Evolutionary conservation across 2,329 filamentous ascomycete species (phyloP).

Genomic region (Fusarium chaquense): DNA sequence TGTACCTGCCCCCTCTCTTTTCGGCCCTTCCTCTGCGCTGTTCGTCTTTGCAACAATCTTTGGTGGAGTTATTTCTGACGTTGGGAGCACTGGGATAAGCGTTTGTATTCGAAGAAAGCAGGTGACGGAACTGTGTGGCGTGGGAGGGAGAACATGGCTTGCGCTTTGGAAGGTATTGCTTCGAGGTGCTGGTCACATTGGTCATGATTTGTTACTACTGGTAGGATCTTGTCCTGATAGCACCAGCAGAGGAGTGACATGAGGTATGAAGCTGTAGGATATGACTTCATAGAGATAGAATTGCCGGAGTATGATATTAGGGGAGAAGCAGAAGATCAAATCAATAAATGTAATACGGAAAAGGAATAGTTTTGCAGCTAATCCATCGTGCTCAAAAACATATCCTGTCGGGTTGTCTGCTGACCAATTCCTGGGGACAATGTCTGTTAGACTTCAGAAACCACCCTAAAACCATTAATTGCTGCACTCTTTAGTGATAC

Average conservation of each 20-base stretch:
- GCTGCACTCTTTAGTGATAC: neutral
- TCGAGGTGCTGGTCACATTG: constrained; percentile 9
- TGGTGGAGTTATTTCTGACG: constrained; percentile 37
- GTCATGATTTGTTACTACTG: constrained; percentile 13
- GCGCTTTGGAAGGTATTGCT: constrained; percentile 1
- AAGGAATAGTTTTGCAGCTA: constrained; percentile 1
- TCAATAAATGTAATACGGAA: constrained; percentile 27
- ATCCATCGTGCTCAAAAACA: neutral
- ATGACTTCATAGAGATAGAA: constrained; percentile 44
- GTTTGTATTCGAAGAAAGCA: constrained; percentile 41
- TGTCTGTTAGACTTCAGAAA: neutral
- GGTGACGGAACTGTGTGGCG: constrained; percentile 21
- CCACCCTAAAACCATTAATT: too few species aligned
- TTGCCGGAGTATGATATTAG: constrained; percentile 11
- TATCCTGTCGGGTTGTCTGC: neutral
- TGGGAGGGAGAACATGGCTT: constrained; percentile 4
- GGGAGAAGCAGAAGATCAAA: constrained; percentile 3
- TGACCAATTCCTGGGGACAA: neutral
- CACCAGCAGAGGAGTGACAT: constrained; percentile 14
- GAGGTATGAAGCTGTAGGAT: constrained; percentile 41
- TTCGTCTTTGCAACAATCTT: constrained; percentile 29
- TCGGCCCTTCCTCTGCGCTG: constrained; percentile 19
- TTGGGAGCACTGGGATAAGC: constrained; percentile 43
- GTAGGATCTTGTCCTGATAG: constrained; percentile 1
- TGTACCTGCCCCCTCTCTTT: constrained; percentile 26